Conservation (phyloP, 2,329 filamentous ascomycete species). For the Botrytis deweyae region DNA sequence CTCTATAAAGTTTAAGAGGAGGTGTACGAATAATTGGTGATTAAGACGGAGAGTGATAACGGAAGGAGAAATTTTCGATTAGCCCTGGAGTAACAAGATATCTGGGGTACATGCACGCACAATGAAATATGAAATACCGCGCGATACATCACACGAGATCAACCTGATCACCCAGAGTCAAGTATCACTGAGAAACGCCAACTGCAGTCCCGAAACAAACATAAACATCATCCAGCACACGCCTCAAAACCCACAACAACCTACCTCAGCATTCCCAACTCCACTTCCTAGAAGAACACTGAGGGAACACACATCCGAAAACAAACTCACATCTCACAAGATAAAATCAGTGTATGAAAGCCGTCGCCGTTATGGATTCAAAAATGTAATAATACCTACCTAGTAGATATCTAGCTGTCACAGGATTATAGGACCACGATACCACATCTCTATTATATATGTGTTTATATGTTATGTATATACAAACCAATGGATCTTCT, state of each 20-base stretch:
- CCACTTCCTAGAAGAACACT: background rate
- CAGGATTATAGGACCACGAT: background rate
- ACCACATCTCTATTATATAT: no score
- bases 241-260: background rate
- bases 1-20: no score
- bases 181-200: background rate
- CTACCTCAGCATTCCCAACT: background rate
- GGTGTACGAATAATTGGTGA: background rate
- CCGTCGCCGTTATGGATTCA: background rate
- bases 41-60: fast-evolving
- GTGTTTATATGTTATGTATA: no score
- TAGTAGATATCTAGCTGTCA: no score
- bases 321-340: background rate
- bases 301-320: background rate
- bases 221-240: background rate
- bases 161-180: background rate
- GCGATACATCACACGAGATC: background rate
- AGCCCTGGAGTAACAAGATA: background rate
- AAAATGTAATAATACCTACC: background rate
- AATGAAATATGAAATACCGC: background rate
- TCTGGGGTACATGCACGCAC: background rate
- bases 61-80: background rate
- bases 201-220: background rate
- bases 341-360: background rate
- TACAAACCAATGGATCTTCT: background rate